Base-by-base conservation (phyloP, 2,329 filamentous ascomycete genomes). In the Claviceps sp. region DNA sequence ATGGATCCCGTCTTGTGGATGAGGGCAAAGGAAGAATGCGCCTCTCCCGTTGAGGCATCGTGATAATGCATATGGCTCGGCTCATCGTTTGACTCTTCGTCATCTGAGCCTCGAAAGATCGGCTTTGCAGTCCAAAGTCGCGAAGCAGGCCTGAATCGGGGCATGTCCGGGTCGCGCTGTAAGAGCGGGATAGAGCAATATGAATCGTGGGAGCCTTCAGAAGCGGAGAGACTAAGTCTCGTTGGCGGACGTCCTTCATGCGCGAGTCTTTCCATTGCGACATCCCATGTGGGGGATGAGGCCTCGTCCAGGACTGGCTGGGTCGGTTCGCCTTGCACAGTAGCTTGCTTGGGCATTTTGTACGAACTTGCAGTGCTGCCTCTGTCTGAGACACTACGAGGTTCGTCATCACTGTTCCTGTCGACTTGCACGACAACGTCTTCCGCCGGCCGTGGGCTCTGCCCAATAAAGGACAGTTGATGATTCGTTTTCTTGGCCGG, bases 141-240 rank as follows among this genome's bases (percentile, higher is more conserved):
- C 14, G 48, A 42, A 4, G 14, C 26, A 13, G 37, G 20, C 53
- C 74, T 71, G 6, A 63, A 65, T 11, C 30, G 30, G 30, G 30
- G 68, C 68, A 55, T 79, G 0, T 72, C 74, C 34, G 75, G 62
- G 3, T 77, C 85, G 48, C 85, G 79, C 55, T 91, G 84, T 13
- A 94, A 74, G 7, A 93, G 74, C 4, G 88, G 87, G 37, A 84
- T 81, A 0, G 86, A 90, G 41, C 79, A 84, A 62, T 88, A 89
- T 0, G 86, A 91, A 48, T 84, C 81, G 30, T 80, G 76, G 0
- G 87, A 89, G 52, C 77, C 78, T 14, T 79, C 76, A 1, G 78
- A 79, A 3, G 78, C 56, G 57, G 78, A 74, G 0, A 77, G 79
- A 41, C 63, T 67, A 22, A 69, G 70, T 2, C 68, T 69, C 4